Evolutionary conservation across 768 basidiomycete species (phyloP).

Genomic region (Lactarius hatsudake): DNA sequence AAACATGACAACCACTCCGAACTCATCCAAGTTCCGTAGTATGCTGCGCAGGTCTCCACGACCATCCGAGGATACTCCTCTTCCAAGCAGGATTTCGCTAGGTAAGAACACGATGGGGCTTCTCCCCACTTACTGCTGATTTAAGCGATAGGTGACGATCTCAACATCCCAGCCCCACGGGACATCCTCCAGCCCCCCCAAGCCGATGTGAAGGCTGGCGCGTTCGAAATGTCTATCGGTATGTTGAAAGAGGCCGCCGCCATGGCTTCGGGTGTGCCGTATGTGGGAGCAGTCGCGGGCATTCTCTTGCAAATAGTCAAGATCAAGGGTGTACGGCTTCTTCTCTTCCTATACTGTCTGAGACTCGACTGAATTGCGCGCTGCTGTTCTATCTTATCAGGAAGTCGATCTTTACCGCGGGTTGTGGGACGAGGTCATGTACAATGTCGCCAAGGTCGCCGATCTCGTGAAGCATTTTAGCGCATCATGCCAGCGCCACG

Average conservation of each 20-base stretch:
- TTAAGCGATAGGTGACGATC: not conserved
- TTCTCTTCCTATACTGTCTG: not conserved
- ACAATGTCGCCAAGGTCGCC: slow-evolving; percentile 16
- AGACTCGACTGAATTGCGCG: not conserved
- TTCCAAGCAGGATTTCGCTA: not conserved
- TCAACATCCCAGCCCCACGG: not conserved
- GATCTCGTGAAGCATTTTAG: slow-evolving; percentile 14
- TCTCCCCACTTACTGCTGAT: not conserved
- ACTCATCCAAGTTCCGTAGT: not conserved
- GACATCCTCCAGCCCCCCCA: not conserved
- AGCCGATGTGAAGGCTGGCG: not conserved
- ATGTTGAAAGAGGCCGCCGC: slow-evolving; percentile 15
- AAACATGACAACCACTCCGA: slow-evolving; percentile 3
- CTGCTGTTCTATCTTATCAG: not conserved
- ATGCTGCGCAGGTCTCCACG: slow-evolving; percentile 11
- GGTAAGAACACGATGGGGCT: not conserved
- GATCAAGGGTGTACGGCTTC: slow-evolving; percentile 20
- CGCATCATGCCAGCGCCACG: slow-evolving; percentile 5
- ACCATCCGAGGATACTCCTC: not conserved
- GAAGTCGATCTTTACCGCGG: slow-evolving; percentile 22
- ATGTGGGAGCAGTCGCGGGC: slow-evolving; percentile 13
- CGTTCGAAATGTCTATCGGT: slow-evolving; percentile 10
- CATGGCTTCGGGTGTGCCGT: slow-evolving; percentile 13
- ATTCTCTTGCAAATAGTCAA: slow-evolving; percentile 12
- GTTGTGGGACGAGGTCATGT: slow-evolving; percentile 21